Conservation (phyloP, 2,329 filamentous ascomycete genomes). For the Metarhizium anisopliae region DNA sequence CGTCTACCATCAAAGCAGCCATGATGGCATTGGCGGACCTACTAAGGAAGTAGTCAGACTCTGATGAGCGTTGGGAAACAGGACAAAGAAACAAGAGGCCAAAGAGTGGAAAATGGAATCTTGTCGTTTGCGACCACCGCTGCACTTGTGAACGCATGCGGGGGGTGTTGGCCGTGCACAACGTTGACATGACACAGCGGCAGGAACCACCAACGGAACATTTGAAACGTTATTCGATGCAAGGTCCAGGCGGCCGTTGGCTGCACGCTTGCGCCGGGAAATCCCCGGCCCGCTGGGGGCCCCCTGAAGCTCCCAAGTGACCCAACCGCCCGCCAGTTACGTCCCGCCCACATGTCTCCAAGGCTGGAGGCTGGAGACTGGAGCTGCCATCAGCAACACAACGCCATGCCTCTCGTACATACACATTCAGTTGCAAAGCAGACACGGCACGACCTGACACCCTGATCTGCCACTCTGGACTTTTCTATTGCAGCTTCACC, state of each 20-base stretch:
- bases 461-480: not conserved
- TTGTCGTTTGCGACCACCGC: no score
- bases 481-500: not conserved
- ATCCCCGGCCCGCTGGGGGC: constrained; percentile 5
- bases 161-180: no score
- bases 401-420: not conserved
- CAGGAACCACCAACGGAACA: not conserved
- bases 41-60: no score
- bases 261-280: constrained; percentile 5
- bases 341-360: constrained; percentile 3
- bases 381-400: not conserved
- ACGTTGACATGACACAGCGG: not conserved
- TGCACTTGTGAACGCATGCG: no score
- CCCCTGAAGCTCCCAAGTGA: constrained; percentile 9
- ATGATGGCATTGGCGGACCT: no score
- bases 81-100: no score
- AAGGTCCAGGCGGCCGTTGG: not conserved
- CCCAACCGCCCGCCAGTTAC: constrained; percentile 5
- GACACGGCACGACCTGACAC: not conserved
- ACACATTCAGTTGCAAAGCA: not conserved
- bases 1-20: no score
- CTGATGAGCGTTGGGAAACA: no score
- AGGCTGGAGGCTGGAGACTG: not conserved
- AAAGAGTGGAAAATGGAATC: no score
- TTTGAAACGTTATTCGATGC: not conserved